A percentile compares a stretch with the other conserved stretches of the same genome.
Evolutionary conservation across 2,329 filamentous ascomycete species (phyloP).

Genomic region (Hortaea werneckii): DNA sequence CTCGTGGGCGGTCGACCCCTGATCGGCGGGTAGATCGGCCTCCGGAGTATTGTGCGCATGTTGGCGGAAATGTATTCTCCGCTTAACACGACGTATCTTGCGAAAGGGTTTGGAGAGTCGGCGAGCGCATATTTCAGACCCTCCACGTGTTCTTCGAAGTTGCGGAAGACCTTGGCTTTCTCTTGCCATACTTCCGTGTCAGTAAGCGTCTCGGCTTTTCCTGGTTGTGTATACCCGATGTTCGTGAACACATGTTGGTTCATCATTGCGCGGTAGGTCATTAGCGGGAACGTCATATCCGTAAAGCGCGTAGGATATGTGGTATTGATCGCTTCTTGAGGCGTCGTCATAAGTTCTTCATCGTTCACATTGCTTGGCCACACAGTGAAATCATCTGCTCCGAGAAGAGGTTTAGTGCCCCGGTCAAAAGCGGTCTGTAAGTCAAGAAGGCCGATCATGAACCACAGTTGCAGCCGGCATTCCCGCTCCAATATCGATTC

Average conservation of each 20-base stretch:
- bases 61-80: background rate
- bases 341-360: background rate
- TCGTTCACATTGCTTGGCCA: background rate
- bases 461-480: conserved; percentile 1
- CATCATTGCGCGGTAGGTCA: background rate
- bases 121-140: background rate
- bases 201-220: background rate
- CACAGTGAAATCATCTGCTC: background rate
- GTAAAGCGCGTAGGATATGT: background rate
- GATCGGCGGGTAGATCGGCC: background rate
- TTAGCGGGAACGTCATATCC: background rate
- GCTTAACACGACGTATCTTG: background rate
- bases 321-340: background rate
- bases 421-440: conserved; percentile 1
- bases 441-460: background rate
- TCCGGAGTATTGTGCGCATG: background rate
- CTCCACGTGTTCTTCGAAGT: background rate
- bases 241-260: background rate
- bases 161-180: background rate
- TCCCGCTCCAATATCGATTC: background rate
- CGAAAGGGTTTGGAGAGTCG: background rate
- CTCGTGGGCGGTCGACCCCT: background rate
- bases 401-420: background rate
- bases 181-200: background rate
- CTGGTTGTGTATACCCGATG: background rate